Conservation (phyloP, 139 green algal species). For the Chlamydomonas sp. region DNA sequence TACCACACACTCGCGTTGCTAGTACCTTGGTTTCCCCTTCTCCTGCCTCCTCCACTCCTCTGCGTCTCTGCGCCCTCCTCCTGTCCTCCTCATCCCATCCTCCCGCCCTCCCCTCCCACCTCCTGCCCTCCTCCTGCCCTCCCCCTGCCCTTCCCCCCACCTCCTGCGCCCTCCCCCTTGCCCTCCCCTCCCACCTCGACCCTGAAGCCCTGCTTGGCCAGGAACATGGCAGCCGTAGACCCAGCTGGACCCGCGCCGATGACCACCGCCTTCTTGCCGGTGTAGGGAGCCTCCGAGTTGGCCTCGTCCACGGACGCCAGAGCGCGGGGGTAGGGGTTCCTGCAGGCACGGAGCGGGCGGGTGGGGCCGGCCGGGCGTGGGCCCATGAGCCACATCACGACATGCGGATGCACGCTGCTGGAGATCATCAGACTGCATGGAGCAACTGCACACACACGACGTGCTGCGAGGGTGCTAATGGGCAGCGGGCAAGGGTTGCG, state of each 20-base stretch:
- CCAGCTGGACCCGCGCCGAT: conserved; percentile 56
- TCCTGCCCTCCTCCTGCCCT: too few relatives aligned
- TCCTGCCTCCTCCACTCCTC: too few relatives aligned
- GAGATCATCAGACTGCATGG: not conserved
- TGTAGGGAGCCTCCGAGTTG: conserved; percentile 32
- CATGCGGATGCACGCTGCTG: not conserved
- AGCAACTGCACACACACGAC: too few relatives aligned
- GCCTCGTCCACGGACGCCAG: conserved; percentile 31
- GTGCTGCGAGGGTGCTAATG: too few relatives aligned
- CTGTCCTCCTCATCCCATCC: too few relatives aligned
- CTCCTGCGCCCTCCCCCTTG: too few relatives aligned
- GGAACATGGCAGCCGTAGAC: conserved; percentile 58
- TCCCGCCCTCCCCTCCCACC: too few relatives aligned
- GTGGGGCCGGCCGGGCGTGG: not conserved
- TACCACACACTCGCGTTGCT: too few relatives aligned
- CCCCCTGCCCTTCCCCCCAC: too few relatives aligned
- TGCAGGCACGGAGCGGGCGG: not conserved
- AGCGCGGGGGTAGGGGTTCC: conserved; percentile 33
- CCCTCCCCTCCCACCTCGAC: conserved; percentile 55
- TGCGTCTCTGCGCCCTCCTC: too few relatives aligned
- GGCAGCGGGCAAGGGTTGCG: too few relatives aligned
- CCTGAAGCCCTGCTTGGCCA: conserved; percentile 59
- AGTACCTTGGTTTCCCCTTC: too few relatives aligned
- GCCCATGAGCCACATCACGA: not conserved
- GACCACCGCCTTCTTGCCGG: conserved; percentile 52